phyloP scores from a whole-genome alignment of 2,329 filamentous ascomycete species.

The Sclerotinia sclerotiorum region DNA sequence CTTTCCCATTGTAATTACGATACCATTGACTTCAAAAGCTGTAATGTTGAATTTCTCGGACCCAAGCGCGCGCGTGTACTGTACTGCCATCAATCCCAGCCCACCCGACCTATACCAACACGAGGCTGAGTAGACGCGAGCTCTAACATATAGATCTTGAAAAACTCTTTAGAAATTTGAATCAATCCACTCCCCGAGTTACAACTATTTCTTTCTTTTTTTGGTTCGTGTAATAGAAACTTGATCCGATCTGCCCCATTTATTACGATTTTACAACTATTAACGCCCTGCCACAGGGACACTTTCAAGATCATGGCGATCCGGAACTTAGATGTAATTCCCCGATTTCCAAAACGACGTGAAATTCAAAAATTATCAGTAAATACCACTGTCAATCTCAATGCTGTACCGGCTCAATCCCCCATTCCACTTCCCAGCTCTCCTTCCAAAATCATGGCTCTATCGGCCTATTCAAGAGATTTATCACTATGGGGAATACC shows the following conservation, averaged over 20 bases:
- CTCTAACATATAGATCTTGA: background rate
- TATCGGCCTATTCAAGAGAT: background rate
- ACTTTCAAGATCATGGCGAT: background rate
- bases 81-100: background rate
- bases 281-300: no score
- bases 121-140: conserved; percentile 1
- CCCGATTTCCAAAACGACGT: background rate
- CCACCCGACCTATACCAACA: background rate
- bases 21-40: background rate
- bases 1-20: background rate
- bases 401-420: background rate
- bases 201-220: background rate
- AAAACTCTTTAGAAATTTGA: no score
- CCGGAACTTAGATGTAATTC: background rate
- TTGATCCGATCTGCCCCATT: no score
- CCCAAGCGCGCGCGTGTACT: background rate
- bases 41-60: background rate
- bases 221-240: background rate
- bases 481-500: background rate
- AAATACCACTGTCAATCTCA: conserved; percentile 1
- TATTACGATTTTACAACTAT: no score
- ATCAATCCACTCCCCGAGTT: background rate
- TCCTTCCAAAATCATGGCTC: background rate
- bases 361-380: background rate
- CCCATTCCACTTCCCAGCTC: background rate